A percentile compares a stretch with the other conserved stretches of the same genome.
Evolutionary conservation across 139 green algal genomes (phyloP).

Genomic region (Eudorina sp.): DNA sequence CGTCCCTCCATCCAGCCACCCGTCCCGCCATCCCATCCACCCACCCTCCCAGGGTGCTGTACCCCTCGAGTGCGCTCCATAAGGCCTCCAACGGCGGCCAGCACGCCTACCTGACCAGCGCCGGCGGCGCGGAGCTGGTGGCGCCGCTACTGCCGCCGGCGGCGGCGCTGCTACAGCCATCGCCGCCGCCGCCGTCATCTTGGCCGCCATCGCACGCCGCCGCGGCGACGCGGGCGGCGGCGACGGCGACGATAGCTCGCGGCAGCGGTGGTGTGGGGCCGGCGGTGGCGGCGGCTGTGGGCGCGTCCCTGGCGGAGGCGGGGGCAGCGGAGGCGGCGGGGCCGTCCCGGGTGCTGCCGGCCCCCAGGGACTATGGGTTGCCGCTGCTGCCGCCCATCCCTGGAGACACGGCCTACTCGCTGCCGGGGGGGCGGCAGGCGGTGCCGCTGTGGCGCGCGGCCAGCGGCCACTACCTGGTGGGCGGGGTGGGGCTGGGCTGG

Average conservation of each 20-base stretch:
- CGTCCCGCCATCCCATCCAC: neutral
- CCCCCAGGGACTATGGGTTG: neutral
- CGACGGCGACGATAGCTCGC: no score
- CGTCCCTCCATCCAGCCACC: neutral
- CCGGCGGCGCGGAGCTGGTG: neutral
- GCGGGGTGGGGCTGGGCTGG: no score
- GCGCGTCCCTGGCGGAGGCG: no score
- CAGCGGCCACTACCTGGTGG: conserved; percentile 50
- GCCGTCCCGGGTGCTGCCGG: neutral
- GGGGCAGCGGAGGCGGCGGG: neutral
- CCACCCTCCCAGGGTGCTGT: conserved; percentile 34
- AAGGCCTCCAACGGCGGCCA: conserved; percentile 38
- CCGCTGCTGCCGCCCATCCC: conserved; percentile 41
- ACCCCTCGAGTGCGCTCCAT: conserved; percentile 36
- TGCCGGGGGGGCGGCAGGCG: neutral
- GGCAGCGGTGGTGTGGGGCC: no score
- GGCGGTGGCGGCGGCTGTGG: no score
- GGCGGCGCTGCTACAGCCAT: neutral
- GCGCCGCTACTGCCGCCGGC: neutral
- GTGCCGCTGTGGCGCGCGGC: conserved; percentile 55
- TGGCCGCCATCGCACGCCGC: no score
- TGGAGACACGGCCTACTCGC: neutral
- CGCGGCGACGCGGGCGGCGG: no score
- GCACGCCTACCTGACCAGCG: conserved; percentile 38
- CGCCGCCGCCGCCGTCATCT: neutral